Conservation (phyloP, 2,329 filamentous ascomycete genomes). For the Sphaerulina vaccinii region DNA sequence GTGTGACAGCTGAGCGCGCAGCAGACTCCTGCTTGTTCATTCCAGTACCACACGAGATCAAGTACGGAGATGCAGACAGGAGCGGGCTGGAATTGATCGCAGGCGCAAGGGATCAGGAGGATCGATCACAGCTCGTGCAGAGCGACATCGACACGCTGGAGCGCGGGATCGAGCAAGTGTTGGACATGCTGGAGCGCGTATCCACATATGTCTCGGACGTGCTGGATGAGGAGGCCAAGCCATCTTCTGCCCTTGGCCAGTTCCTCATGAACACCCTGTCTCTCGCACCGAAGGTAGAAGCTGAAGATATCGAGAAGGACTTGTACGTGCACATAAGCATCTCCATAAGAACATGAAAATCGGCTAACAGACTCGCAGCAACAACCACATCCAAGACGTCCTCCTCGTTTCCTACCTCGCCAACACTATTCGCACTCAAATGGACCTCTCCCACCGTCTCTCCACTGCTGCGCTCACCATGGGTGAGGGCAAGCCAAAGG, state of each 20-base stretch:
- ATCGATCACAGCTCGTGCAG: slow-evolving; percentile 68
- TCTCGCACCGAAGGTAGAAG: slow-evolving; percentile 90
- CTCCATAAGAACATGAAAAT: background rate
- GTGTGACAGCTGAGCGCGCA: slow-evolving; percentile 89
- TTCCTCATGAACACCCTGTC: slow-evolving; percentile 92
- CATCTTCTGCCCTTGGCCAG: slow-evolving; percentile 88
- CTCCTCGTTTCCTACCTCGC: slow-evolving; percentile 97
- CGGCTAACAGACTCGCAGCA: slow-evolving; percentile 51
- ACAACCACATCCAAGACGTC: slow-evolving; percentile 99
- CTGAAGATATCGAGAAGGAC: slow-evolving; percentile 86
- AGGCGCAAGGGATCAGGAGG: slow-evolving; percentile 74
- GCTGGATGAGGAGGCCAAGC: slow-evolving; percentile 86
- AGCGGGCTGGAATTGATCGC: slow-evolving; percentile 80
- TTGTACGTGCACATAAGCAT: slow-evolving; percentile 59
- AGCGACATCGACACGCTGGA: slow-evolving; percentile 90
- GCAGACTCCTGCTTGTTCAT: slow-evolving; percentile 97
- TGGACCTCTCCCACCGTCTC: slow-evolving; percentile 93
- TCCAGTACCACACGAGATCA: slow-evolving; percentile 91
- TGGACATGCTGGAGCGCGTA: slow-evolving; percentile 86
- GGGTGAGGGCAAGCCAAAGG: slow-evolving; percentile 35
- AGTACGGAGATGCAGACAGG: slow-evolving; percentile 78
- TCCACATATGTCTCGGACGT: slow-evolving; percentile 90
- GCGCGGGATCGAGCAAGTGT: slow-evolving; percentile 79
- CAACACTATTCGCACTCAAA: slow-evolving; percentile 98
- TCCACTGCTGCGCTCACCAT: slow-evolving; percentile 61